These are phyloP conservation scores for Podospora fimiseda DNA, from an alignment of 495 filamentous ascomycete genomes.

Conservation along the genomic window DNA sequence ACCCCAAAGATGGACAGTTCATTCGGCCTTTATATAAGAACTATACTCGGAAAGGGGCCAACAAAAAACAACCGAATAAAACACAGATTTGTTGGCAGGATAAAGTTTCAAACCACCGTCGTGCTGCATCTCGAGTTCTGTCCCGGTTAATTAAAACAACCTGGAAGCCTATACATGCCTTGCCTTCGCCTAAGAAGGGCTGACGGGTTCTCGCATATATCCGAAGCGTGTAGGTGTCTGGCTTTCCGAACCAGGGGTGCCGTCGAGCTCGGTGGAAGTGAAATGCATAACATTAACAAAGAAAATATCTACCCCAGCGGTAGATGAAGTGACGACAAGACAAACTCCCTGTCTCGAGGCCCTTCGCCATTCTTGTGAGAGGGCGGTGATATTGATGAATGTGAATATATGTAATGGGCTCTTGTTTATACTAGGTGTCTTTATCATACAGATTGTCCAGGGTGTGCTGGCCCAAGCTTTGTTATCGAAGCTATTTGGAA, in stretches of 20 bases:
- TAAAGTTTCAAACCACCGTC: not conserved
- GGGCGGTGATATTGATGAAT: no score
- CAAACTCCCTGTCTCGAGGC: no score
- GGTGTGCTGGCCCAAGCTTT: not conserved
- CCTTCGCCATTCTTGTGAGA: no score
- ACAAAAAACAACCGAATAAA: not conserved
- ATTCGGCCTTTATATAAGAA: no score
- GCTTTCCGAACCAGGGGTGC: slow-evolving; percentile 3
- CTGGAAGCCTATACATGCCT: not conserved
- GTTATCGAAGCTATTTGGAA: no score
- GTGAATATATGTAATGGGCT: no score
- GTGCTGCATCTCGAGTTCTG: not conserved
- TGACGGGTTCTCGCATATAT: slow-evolving; percentile 20
- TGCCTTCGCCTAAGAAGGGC: slow-evolving; percentile 6
- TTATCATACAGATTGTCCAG: no score
- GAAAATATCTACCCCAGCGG: no score
- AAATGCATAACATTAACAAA: not conserved
- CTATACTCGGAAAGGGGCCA: not conserved
- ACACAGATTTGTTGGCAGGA: not conserved
- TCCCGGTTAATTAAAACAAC: not conserved
- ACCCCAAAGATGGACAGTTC: no score
- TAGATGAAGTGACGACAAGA: not conserved
- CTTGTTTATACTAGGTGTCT: no score
- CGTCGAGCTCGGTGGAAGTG: not conserved
- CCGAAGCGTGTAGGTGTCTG: slow-evolving; percentile 13